Conservation (phyloP, 2,329 filamentous ascomycete species). For the Paramyrothecium roridum region DNA sequence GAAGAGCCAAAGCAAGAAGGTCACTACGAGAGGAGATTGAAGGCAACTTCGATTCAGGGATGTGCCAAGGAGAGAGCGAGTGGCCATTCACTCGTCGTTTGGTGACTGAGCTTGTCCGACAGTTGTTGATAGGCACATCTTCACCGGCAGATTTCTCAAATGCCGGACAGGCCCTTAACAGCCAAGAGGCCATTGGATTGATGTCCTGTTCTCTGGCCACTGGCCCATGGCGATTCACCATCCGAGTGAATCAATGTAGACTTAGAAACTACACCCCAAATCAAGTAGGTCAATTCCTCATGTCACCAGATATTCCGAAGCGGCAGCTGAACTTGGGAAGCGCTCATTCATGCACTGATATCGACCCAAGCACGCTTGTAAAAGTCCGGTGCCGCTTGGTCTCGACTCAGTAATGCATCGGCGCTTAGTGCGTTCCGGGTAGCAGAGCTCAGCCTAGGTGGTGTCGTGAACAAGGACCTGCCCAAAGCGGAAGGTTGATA, state of each 20-base stretch:
- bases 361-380: too few species aligned
- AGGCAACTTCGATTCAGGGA: too few species aligned
- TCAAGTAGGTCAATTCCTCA: background rate
- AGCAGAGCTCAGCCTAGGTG: background rate
- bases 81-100: too few species aligned
- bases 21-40: too few species aligned
- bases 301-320: background rate
- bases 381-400: background rate
- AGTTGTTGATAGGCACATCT: too few species aligned
- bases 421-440: background rate
- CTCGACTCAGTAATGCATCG: background rate
- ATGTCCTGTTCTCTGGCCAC: background rate
- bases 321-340: background rate
- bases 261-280: background rate
- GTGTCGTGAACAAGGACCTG: background rate
- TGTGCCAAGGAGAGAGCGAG: too few species aligned
- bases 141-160: too few species aligned
- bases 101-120: too few species aligned
- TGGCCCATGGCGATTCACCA: background rate
- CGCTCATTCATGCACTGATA: background rate
- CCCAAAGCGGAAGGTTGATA: background rate
- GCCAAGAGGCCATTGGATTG: too few species aligned
- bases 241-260: background rate
- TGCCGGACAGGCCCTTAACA: too few species aligned
- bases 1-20: too few species aligned